A percentile compares a stretch with the other conserved stretches of the same genome.
These are phyloP conservation scores for Drosera spatulata DNA, from an alignment of 179 eudicot genomes.

Conservation along the genomic window DNA sequence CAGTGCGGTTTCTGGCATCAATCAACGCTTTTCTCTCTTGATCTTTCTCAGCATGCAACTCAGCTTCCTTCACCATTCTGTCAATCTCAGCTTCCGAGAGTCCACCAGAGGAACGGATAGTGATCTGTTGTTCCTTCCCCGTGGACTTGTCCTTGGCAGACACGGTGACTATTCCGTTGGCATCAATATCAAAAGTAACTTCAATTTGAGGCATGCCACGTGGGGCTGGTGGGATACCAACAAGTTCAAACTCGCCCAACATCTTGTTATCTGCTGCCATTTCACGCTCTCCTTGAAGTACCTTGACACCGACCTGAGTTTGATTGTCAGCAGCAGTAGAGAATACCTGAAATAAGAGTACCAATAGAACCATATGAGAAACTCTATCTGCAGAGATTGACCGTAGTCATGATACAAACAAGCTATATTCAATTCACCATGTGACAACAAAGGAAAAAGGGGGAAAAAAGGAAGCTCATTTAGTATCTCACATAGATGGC, in stretches of 20 bases:
- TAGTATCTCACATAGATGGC: too few relatives aligned
- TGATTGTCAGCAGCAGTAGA: slow-evolving; percentile 35
- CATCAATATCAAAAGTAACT: slow-evolving; percentile 12
- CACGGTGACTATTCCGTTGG: slow-evolving; percentile 21
- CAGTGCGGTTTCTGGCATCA: slow-evolving; percentile 22
- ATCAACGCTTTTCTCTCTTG: slow-evolving; percentile 27
- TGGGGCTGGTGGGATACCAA: slow-evolving; percentile 29
- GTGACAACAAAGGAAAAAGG: too few relatives aligned
- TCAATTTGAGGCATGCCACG: slow-evolving; percentile 29
- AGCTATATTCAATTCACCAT: background rate
- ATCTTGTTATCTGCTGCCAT: slow-evolving; percentile 32
- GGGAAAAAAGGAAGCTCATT: too few relatives aligned
- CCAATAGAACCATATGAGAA: background rate
- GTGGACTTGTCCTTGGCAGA: slow-evolving; percentile 32
- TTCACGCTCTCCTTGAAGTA: slow-evolving; percentile 32
- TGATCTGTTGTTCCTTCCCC: slow-evolving; percentile 27
- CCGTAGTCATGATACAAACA: background rate
- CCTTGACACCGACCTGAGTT: slow-evolving; percentile 28
- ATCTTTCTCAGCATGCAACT: slow-evolving; percentile 26
- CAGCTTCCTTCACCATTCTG: slow-evolving; percentile 32
- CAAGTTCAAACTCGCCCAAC: slow-evolving; percentile 28
- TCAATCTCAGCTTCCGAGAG: slow-evolving; percentile 26
- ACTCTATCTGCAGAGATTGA: background rate
- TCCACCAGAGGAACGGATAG: slow-evolving; percentile 32
- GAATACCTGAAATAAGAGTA: slow-evolving; percentile 12